Evolutionary conservation across 164 flowering plant species (phyloP).

Genomic region (Malania oleifera): DNA sequence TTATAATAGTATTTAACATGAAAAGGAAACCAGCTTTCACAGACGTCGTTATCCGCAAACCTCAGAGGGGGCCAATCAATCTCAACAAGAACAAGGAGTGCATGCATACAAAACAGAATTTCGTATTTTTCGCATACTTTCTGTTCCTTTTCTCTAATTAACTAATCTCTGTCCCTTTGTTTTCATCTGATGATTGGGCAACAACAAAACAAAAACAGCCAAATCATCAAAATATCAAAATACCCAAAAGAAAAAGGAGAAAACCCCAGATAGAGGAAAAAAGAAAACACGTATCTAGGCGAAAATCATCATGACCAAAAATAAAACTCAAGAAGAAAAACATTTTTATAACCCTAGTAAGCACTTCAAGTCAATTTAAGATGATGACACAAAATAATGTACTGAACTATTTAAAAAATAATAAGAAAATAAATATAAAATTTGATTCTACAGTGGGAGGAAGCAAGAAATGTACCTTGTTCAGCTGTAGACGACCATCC

Average conservation of each 20-base stretch:
- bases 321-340: too few relatives aligned
- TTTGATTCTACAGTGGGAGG: background rate
- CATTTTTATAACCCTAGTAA: too few relatives aligned
- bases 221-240: background rate
- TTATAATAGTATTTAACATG: background rate
- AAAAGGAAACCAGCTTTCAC: conserved; percentile 9
- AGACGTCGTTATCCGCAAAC: conserved; percentile 31
- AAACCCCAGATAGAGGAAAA: background rate
- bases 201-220: conserved; percentile 6
- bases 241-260: background rate
- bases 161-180: conserved; percentile 5
- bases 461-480: conserved; percentile 46
- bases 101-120: conserved; percentile 19
- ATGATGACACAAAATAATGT: too few relatives aligned
- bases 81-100: conserved; percentile 11
- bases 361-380: too few relatives aligned
- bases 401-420: too few relatives aligned
- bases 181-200: conserved; percentile 20
- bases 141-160: background rate
- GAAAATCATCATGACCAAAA: too few relatives aligned
- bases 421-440: background rate
- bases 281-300: too few relatives aligned
- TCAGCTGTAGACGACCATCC: conserved; percentile 72
- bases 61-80: conserved; percentile 30
- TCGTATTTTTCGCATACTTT: conserved; percentile 8